A percentile compares a stretch with the other conserved stretches of the same genome.
Conservation (phyloP, 2,329 filamentous ascomycete genomes). For the Colletotrichum ledebouriae region DNA sequence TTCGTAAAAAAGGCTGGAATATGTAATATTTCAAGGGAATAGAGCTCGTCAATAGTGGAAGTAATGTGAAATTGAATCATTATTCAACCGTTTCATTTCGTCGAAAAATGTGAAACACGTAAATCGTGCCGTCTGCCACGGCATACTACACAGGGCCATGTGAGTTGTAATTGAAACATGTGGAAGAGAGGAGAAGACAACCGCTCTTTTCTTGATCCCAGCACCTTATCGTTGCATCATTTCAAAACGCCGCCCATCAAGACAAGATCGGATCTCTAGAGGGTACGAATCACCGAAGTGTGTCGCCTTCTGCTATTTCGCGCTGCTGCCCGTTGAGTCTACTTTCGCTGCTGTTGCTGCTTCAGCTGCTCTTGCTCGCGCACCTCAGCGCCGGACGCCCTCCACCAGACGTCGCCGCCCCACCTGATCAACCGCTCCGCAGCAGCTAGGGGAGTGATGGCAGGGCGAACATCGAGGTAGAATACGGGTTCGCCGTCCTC, state of each 20-base stretch:
- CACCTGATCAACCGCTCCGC: slow-evolving; percentile 88
- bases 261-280: no score
- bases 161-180: slow-evolving; percentile 17
- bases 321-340: not conserved
- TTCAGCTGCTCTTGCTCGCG: slow-evolving; percentile 56
- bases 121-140: slow-evolving; percentile 19
- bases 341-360: slow-evolving; percentile 26
- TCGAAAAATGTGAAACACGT: slow-evolving; percentile 6
- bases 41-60: not conserved
- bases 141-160: slow-evolving; percentile 30
- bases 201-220: slow-evolving; percentile 9
- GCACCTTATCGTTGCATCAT: slow-evolving; percentile 15
- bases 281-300: not conserved
- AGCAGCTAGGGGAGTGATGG: slow-evolving; percentile 83
- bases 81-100: slow-evolving; percentile 33
- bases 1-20: not conserved
- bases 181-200: slow-evolving; percentile 19
- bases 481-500: slow-evolving; percentile 93
- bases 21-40: not conserved
- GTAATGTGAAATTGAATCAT: slow-evolving; percentile 38
- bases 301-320: not conserved
- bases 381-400: slow-evolving; percentile 80
- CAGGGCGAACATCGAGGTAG: slow-evolving; percentile 93
- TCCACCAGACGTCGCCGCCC: slow-evolving; percentile 96
- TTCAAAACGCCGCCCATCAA: slow-evolving; percentile 34